Percentiles rank a stretch among this genome's conserved stretches.
Evolutionary conservation across 306 rosid species (phyloP).

Genomic region (Cicer arietinum): DNA sequence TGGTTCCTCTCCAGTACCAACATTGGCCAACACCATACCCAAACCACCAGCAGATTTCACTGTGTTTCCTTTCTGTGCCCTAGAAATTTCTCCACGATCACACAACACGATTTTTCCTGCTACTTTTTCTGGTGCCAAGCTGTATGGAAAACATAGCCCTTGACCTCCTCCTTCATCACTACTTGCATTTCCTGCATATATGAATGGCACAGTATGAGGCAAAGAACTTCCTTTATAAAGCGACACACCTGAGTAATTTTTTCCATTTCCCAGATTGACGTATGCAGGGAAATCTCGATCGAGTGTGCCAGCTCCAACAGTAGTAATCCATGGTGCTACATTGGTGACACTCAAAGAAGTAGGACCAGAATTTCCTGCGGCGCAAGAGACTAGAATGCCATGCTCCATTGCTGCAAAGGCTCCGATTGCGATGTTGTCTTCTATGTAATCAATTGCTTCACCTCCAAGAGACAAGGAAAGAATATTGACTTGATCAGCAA

Average conservation of each 20-base stretch:
- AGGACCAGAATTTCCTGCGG: constrained; percentile 87
- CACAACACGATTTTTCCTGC: constrained; percentile 76
- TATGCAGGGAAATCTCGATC: constrained; percentile 84
- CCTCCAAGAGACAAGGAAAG: constrained; percentile 82
- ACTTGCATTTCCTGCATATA: constrained; percentile 67
- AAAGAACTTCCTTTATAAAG: constrained; percentile 50
- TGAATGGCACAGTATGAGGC: constrained; percentile 47
- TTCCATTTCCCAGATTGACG: constrained; percentile 69
- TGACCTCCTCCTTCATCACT: constrained; percentile 3
- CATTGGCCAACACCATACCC: constrained; percentile 64
- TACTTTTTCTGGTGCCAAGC: constrained; percentile 61
- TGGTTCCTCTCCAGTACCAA: constrained; percentile 74
- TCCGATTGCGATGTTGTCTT: constrained; percentile 68
- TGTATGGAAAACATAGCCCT: constrained; percentile 53
- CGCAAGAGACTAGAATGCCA: constrained; percentile 70
- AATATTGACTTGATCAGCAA: constrained; percentile 68
- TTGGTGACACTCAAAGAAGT: constrained; percentile 47
- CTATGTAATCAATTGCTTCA: constrained; percentile 49
- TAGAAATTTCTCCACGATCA: constrained; percentile 57
- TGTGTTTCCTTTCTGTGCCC: constrained; percentile 64
- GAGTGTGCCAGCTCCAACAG: constrained; percentile 89
- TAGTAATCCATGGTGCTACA: constrained; percentile 89
- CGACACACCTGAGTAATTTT: constrained; percentile 68
- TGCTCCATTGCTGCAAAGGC: constrained; percentile 81
- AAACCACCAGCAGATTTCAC: constrained; percentile 71